Evolutionary conservation across 2,329 filamentous ascomycete species (phyloP).

Genomic region (Fusarium acutatum): DNA sequence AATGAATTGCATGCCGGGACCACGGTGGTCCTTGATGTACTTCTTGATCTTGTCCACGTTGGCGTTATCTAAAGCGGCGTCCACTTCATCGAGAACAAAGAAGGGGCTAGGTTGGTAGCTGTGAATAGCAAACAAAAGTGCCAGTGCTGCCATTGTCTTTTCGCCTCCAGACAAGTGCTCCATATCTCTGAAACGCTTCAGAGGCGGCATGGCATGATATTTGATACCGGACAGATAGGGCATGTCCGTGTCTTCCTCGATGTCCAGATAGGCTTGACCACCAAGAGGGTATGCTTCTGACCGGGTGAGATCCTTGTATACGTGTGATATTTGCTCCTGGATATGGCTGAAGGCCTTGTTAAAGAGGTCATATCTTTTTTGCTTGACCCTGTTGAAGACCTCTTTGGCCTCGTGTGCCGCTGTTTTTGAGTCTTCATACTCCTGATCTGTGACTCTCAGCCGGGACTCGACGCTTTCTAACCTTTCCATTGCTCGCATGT

Average conservation of each 20-base stretch:
- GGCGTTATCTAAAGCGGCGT: constrained; percentile 96
- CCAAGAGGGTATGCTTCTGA: constrained; percentile 93
- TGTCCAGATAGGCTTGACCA: constrained; percentile 87
- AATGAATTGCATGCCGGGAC: constrained; percentile 98
- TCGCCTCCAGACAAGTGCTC: constrained; percentile 96
- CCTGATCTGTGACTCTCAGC: constrained; percentile 83
- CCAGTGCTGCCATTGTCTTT: constrained; percentile 97
- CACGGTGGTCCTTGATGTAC: constrained; percentile 93
- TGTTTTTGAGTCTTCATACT: constrained; percentile 85
- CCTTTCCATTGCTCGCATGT: constrained; percentile 94
- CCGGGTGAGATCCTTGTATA: constrained; percentile 95
- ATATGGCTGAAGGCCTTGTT: constrained; percentile 96
- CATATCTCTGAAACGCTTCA: constrained; percentile 99
- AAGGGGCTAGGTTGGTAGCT: constrained; percentile 95
- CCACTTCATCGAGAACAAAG: constrained; percentile 97
- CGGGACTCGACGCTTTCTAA: constrained; percentile 85
- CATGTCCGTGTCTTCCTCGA: constrained; percentile 92
- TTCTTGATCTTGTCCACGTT: constrained; percentile 97
- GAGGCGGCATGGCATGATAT: constrained; percentile 97
- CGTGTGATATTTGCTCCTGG: constrained; percentile 89
- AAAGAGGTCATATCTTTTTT: constrained; percentile 87
- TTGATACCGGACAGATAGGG: constrained; percentile 96
- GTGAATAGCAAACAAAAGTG: constrained; percentile 96
- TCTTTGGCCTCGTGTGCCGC: constrained; percentile 79
- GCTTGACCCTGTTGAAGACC: constrained; percentile 84